A percentile compares a stretch with the other conserved stretches of the same genome.
Conservation (phyloP, 2,329 filamentous ascomycete genomes). For the Xylariaceae sp. region DNA sequence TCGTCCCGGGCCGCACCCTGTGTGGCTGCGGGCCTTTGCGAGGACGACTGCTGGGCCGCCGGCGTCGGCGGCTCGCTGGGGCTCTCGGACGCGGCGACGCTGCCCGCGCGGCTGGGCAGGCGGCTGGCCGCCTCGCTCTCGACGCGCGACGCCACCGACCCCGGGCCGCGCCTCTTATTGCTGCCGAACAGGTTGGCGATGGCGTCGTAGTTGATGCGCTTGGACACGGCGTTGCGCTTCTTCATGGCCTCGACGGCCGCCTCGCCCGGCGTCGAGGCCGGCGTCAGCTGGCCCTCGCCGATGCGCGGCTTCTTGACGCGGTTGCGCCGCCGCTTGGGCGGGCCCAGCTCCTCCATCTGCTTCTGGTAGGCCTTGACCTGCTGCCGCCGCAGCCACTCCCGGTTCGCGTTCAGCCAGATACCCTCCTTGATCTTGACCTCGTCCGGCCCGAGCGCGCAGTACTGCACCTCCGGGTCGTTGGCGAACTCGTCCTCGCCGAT, state of each 20-base stretch:
- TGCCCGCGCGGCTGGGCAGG: constrained; percentile 27
- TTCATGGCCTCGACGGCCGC: constrained; percentile 62
- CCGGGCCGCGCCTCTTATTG: constrained; percentile 35
- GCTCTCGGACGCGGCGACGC: constrained; percentile 26
- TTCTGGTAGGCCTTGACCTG: constrained; percentile 75
- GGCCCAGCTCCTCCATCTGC: constrained; percentile 47
- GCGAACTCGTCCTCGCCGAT: constrained; percentile 79
- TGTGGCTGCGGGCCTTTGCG: constrained; percentile 1
- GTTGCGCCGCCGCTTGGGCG: constrained; percentile 51
- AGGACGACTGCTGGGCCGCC: too few species aligned
- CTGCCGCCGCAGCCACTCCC: constrained; percentile 81
- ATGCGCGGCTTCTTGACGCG: constrained; percentile 44
- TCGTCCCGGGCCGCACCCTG: constrained; percentile 26
- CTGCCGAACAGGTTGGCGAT: constrained; percentile 51
- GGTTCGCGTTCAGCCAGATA: constrained; percentile 92
- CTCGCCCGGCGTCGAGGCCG: constrained; percentile 61
- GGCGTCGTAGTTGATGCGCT: constrained; percentile 67
- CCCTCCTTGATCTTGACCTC: constrained; percentile 80
- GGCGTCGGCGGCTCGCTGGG: neutral
- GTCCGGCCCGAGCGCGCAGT: constrained; percentile 64
- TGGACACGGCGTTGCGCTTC: constrained; percentile 56
- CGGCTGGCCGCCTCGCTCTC: constrained; percentile 35
- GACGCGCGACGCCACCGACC: constrained; percentile 36
- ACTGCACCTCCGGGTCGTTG: constrained; percentile 78
- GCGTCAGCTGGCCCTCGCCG: constrained; percentile 57